Evolutionary conservation across 148 eudicot genomes (phyloP), one percentile per base, ranked within the genome.

Genomic region (Fallopia convolvulus): DNA sequence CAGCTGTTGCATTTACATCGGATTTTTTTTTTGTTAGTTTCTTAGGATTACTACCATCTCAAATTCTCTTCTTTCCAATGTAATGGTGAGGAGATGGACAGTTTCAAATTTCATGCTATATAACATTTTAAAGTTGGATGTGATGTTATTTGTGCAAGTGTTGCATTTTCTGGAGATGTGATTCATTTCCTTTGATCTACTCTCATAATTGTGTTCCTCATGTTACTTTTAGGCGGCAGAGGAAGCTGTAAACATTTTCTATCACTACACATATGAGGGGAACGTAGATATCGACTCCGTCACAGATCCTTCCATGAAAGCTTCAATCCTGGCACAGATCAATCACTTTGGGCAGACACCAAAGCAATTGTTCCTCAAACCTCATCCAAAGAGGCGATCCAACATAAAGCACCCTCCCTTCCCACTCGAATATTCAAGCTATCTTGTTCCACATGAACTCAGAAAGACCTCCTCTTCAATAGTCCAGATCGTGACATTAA

Each of bases 271-370:
- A 32, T 94, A 94, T 23, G 96, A 92, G 81, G 99, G 99, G 72
- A 94, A 87, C 75, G 96, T 94, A 47, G 99, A 94, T 79, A 94
- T 94, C 33, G 99, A 94, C 80, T 84, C 97, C 3, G 91, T 94
- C 5, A 82, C 91, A 14, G 99, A 94, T 81, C 93, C 99, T 77
- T 88, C 93, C 40, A 86, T 92, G 97, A 94, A 94, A 86, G 97
- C 99, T 49, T 92, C 99, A 32, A 94, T 92, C 80, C 89, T 94
- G 55, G 99, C 99, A n/a, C 99, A 94, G 77, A 94, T 94, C 52
- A 94, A 94, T 83, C 97, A 94, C 88, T 94, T 94, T 75, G 99
- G 99, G 63, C 99, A 94, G 80, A 94, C 99, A 49, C 99, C 99
- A 8, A 94, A 94, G 79, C 99, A 94, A 77, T 85, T 94, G 17